Evolutionary conservation across 1,139 yeast species (phyloP), one percentile per base, ranked within the genome.

Genomic region (Schwanniomyces etchellsii): DNA sequence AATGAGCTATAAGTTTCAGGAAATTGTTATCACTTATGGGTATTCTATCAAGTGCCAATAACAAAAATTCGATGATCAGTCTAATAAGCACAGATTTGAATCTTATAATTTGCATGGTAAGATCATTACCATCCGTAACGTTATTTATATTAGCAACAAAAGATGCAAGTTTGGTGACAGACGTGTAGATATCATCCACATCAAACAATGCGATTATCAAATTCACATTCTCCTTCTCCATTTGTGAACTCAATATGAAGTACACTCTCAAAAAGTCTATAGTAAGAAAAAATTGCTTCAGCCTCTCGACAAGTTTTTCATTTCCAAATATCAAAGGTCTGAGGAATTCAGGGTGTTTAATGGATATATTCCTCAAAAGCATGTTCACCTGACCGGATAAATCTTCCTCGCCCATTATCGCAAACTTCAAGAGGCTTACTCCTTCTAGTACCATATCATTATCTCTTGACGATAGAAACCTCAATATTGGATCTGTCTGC

Each of bases 391-490:
- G 59, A 2, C 34, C 25, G 0, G 65, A 47, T 16, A 63, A 39
- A 10, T 53, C 59, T 36, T 66, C 72, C 20, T 59, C 57, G 1
- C 57, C 60, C 29, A 60, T 47, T 4, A 67, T 54, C 2, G 73
- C 71, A 43, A 55, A 60, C 27, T 55, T 60, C 25, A 66, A 50
- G 15, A 64, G 44, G 30, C 50, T 52, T 2, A 67, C 46, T 1
- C 73, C 74, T 39, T 64, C 70, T 2, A 35, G 42, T 4, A 57
- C 43, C 24, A 52, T 37, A 7, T 49, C 53, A 3, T 48, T 45
- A 31, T 55, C 52, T 9, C 50, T 39, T 1, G 70, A 61, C 0
- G 61, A 50, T 26, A 64, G 48, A 30, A 61, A 62, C 29, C 53
- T 55, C 23, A 60, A 36, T 13, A 64, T 61, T 3, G 68, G 67